phyloP scores from a whole-genome alignment of 257 asterid species.

The Capsicum chinense region DNA sequence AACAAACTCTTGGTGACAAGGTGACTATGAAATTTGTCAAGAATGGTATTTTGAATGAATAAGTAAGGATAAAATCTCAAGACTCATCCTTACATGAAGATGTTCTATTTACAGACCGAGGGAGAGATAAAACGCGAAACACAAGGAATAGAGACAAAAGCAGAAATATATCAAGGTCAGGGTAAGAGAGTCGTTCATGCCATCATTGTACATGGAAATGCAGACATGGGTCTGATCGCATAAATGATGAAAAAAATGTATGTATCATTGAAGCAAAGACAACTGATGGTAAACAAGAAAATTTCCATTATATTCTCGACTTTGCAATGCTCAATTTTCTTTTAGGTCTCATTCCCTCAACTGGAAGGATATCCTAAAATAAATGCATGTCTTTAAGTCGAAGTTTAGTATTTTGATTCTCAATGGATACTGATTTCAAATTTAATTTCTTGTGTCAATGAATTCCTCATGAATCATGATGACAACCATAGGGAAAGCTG shows the following conservation, averaged over 20 bases:
- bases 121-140: too few species aligned
- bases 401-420: not conserved
- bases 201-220: slow-evolving; percentile 65
- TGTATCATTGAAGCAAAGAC: slow-evolving; percentile 93
- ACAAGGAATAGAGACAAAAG: too few species aligned
- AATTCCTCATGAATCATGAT: not conserved
- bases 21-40: too few species aligned
- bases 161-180: too few species aligned
- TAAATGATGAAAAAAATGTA: slow-evolving; percentile 83
- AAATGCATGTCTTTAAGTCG: not conserved
- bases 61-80: too few species aligned
- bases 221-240: slow-evolving; percentile 86
- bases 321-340: not conserved
- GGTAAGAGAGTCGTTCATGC: too few species aligned
- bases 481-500: not conserved
- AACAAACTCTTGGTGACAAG: too few species aligned
- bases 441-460: not conserved
- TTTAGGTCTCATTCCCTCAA: not conserved
- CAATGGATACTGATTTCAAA: not conserved
- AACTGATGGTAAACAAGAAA: slow-evolving; percentile 64
- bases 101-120: too few species aligned
- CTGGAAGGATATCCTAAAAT: not conserved
- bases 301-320: not conserved
- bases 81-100: too few species aligned
- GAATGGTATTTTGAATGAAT: too few species aligned